phyloP scores from a whole-genome alignment of 1,139 yeast species.

The Schwanniomyces etchellsii region DNA sequence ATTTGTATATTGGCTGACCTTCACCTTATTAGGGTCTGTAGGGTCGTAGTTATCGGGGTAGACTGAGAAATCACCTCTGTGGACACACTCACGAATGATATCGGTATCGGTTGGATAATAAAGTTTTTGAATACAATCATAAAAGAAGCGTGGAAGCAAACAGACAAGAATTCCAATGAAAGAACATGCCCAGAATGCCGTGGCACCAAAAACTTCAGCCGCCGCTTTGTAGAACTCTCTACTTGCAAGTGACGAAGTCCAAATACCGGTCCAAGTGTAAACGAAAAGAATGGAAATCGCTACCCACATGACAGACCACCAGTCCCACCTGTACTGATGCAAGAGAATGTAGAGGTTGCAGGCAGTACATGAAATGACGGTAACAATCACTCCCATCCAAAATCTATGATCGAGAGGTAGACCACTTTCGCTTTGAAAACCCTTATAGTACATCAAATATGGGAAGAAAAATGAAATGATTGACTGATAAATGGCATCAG shows the following conservation, averaged over 20 bases:
- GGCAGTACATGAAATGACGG: constrained; percentile 71
- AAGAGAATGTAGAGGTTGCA: constrained; percentile 75
- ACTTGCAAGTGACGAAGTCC: constrained; percentile 58
- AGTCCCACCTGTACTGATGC: constrained; percentile 94
- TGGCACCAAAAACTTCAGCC: constrained; percentile 63
- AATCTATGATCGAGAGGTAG: constrained; percentile 73
- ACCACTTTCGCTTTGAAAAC: constrained; percentile 60
- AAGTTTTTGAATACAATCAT: constrained; percentile 57
- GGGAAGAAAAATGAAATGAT: constrained; percentile 84
- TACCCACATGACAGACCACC: constrained; percentile 65
- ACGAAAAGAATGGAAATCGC: constrained; percentile 61
- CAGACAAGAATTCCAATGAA: constrained; percentile 69
- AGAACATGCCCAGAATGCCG: constrained; percentile 78
- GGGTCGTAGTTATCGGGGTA: constrained; percentile 61
- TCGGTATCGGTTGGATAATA: constrained; percentile 77
- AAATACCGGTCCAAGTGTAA: constrained; percentile 87
- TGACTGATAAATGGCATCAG: constrained; percentile 87
- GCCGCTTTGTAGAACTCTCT: constrained; percentile 77
- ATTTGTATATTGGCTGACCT: constrained; percentile 26
- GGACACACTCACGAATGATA: constrained; percentile 72
- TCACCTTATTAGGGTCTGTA: constrained; percentile 47
- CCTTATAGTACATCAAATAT: constrained; percentile 53
- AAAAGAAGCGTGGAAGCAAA: constrained; percentile 69
- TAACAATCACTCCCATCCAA: constrained; percentile 77
- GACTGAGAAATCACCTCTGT: constrained; percentile 52